Evolutionary conservation across 2,329 filamentous ascomycete species (phyloP).

Genomic region (Albifimbria verrucaria): DNA sequence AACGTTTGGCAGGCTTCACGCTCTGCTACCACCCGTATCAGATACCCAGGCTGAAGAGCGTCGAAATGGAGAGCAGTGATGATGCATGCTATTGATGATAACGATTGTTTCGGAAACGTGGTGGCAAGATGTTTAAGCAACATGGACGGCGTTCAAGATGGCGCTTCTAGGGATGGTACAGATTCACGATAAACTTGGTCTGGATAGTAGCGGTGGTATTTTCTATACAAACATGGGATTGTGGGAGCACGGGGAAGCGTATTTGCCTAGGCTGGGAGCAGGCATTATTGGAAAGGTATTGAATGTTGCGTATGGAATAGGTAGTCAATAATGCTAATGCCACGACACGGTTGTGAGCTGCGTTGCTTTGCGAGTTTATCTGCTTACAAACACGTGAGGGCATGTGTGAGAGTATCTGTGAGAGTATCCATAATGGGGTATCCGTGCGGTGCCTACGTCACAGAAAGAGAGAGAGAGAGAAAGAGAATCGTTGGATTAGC

Average conservation of each 20-base stretch:
- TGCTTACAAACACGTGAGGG: too few relatives aligned
- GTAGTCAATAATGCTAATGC: constrained; percentile 13
- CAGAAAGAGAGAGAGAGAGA: too few relatives aligned
- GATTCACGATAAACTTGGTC: neutral
- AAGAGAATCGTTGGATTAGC: too few relatives aligned
- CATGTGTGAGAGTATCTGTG: too few relatives aligned
- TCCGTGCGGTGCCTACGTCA: too few relatives aligned
- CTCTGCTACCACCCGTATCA: constrained; percentile 34
- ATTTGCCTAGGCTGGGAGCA: neutral
- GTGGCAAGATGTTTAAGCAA: neutral
- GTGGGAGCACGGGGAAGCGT: too few relatives aligned
- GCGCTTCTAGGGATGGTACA: neutral
- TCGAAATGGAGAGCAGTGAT: constrained; percentile 8
- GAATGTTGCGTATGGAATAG: constrained; percentile 5
- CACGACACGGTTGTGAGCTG: neutral
- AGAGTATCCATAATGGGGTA: too few relatives aligned
- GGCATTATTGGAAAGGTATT: constrained; percentile 7
- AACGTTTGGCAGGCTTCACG: constrained; percentile 33
- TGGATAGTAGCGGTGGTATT: too few relatives aligned
- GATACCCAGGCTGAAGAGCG: constrained; percentile 20
- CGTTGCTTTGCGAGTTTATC: too few relatives aligned
- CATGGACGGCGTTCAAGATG: constrained; percentile 6
- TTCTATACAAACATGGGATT: too few relatives aligned
- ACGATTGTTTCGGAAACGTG: neutral
- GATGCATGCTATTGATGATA: constrained; percentile 1